Evolutionary conservation across 257 asterid species (phyloP), one percentile per base, ranked within the genome.

Genomic region (Rhazya stricta): DNA sequence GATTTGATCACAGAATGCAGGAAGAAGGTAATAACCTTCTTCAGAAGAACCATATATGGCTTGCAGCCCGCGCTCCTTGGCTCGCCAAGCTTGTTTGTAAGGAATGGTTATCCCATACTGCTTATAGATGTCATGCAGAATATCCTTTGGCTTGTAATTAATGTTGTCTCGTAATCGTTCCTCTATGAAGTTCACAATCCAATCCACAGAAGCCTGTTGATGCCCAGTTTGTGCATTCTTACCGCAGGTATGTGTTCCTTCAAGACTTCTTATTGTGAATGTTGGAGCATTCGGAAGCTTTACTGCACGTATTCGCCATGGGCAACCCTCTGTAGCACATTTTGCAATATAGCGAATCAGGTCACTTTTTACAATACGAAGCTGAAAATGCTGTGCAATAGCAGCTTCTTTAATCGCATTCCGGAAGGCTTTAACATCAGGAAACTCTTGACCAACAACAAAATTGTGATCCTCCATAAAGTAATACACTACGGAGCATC

Each of bases 61-160:
- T 81, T 91, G 95, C 76, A 91, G 91, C 29, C 95, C 97, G 15
- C 97, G 87, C 71, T 91, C 97, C 80, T 89, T 91, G n/a, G 95
- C 97, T 39, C 97, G 89, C 97, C 97, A 91, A 11, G 97, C 95
- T 81, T 91, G 95, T 84, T 91, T 89, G 73, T 91, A 91, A 8
- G 97, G 95, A 81, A 91, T 91, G 57, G 91, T 89, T 83, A 91
- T 88, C 79, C 97, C 95, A 62, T 91, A 89, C 45, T 83, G 90
- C 37, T 82, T 72, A 78, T 87, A 86, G 8, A 91, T 76, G 75
- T 91, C 97, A 42, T 86, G 88, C 78, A 87, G 65, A 79, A 91
- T 91, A 80, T 91, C 97, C 76, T 89, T 91, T 29, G 95, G 97
- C 81, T 91, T 91, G 85, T 91, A 91, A 78, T 91, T 86, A 67